phyloP scores from a whole-genome alignment of 2,329 filamentous ascomycete genomes.

The Cladophialophora chaetospira region DNA sequence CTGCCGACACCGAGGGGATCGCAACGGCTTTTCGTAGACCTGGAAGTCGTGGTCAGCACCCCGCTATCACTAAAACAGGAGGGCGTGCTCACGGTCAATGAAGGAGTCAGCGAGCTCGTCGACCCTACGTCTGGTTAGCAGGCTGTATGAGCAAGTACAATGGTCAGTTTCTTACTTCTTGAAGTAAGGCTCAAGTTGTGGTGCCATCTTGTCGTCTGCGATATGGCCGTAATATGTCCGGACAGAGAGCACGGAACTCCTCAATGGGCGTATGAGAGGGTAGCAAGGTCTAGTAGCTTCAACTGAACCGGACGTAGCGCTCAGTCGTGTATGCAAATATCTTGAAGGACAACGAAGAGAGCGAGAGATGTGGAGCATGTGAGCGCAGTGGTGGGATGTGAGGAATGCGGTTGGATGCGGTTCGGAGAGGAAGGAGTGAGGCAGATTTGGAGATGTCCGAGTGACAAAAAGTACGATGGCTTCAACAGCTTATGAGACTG shows the following conservation, averaged over 20 bases:
- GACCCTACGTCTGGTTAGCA: slow-evolving; percentile 51
- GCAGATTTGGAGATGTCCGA: slow-evolving; percentile 11
- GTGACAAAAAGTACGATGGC: neutral
- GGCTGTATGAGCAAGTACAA: neutral
- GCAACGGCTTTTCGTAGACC: slow-evolving; percentile 84
- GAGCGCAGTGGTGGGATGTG: slow-evolving; percentile 8
- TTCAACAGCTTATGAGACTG: neutral
- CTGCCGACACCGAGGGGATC: slow-evolving; percentile 92
- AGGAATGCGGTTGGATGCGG: slow-evolving; percentile 6
- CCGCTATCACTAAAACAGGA: slow-evolving; percentile 1
- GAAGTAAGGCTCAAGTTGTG: slow-evolving; percentile 89
- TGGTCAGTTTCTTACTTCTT: slow-evolving; percentile 59
- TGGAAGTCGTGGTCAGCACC: slow-evolving; percentile 32
- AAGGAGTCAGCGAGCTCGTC: slow-evolving; percentile 77
- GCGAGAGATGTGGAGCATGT: slow-evolving; percentile 17
- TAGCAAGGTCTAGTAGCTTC: slow-evolving; percentile 2
- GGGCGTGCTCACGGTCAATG: slow-evolving; percentile 68
- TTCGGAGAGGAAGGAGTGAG: slow-evolving; percentile 4
- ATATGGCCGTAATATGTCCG: slow-evolving; percentile 50
- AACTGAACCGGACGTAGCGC: neutral
- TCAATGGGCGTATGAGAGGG: slow-evolving; percentile 5
- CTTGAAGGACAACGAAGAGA: slow-evolving; percentile 10
- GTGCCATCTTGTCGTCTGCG: slow-evolving; percentile 71
- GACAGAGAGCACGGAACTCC: slow-evolving; percentile 1
- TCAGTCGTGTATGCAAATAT: slow-evolving; percentile 8